Percentiles rank a stretch among this genome's conserved stretches.
These are phyloP conservation scores for Pascua sp. DNA, from an alignment of 1,284 basidiomycete genomes.

Conservation along the genomic window DNA sequence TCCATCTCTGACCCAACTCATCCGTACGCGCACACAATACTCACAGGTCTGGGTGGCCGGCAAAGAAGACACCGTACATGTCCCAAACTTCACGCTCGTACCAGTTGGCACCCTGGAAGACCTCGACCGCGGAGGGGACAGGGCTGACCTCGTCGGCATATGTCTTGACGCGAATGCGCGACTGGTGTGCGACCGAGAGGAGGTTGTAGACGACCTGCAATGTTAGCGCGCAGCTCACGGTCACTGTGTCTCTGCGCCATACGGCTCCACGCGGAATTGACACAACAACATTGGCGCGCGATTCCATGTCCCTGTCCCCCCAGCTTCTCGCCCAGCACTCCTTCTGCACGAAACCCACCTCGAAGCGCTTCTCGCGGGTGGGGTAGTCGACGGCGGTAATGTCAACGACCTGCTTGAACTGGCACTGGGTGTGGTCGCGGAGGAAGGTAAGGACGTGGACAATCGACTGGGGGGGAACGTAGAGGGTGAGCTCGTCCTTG, in stretches of 20 bases:
- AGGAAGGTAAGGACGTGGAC: constrained; percentile 88
- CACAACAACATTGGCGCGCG: too few relatives aligned
- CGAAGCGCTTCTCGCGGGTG: constrained; percentile 88
- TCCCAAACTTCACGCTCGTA: constrained; percentile 97
- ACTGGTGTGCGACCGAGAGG: constrained; percentile 68
- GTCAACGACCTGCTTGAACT: constrained; percentile 90
- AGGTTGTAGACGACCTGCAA: constrained; percentile 83
- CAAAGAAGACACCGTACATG: constrained; percentile 95
- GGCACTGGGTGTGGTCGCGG: constrained; percentile 92
- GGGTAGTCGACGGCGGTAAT: constrained; percentile 95
- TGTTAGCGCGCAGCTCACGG: too few relatives aligned
- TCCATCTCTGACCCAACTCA: neutral
- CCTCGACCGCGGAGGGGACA: constrained; percentile 74
- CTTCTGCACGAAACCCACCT: constrained; percentile 50
- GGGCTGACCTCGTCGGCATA: constrained; percentile 94
- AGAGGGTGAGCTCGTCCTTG: constrained; percentile 90
- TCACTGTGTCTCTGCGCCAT: too few relatives aligned
- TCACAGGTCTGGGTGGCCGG: constrained; percentile 90
- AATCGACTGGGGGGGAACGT: constrained; percentile 72
- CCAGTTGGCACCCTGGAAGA: constrained; percentile 96
- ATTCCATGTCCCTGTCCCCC: too few relatives aligned
- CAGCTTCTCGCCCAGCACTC: too few relatives aligned
- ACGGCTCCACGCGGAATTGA: too few relatives aligned
- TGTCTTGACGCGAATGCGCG: constrained; percentile 92
- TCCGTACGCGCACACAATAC: constrained; percentile 33